Base-by-base conservation (phyloP, 225 moss, liverwort and hornwort species). In the Anthoceros angustus region DNA sequence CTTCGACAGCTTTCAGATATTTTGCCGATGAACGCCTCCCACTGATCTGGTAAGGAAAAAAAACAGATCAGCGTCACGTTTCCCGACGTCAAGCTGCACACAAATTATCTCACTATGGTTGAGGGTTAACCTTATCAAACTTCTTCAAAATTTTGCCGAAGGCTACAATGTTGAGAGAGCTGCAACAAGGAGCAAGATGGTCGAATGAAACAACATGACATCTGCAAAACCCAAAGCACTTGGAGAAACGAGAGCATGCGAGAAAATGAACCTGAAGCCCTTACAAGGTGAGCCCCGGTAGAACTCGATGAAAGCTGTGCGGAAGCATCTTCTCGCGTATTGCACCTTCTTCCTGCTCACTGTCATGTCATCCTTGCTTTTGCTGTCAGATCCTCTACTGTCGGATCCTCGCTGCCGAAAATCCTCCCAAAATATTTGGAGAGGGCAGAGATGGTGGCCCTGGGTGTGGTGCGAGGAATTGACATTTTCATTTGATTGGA, bases 111-210 rank as follows among this genome's bases (percentile, higher is more conserved):
- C 62, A 32, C 41, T 42, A n/a, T 45, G 50, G 64, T 7, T 25
- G 63, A 14, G 12, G 39, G 39, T 9, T 0, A 5, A 87, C 87
- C 85, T 87, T 87, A 50, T 87, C 87, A 70, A 84, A 87, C 62
- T 87, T 87, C 75, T 87, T 84, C 78, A 87, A 70, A 55, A 87
- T 87, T 69, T 85, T 87, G 64, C 78, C 87, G 25, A 87, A 87
- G 7, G 87, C 84, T 72, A 85, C 70, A 71, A 85, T 46, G 70
- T 87, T 87, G 75, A 87, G 55, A 60, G 80, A 82, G 75, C 87
- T 87, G 82, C 69, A 70, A 75, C 65, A 46, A 18, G 39, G 26
- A 39, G 39, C 16, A 7, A 69, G 50, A 21, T 67, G 40, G 11
- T 18, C 24, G 6, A 66, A 24, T 39, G 38, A 38, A 24, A 66